Evolutionary conservation across 805 yeast species (phyloP).

Genomic region (Metschnikowia rubicola): DNA sequence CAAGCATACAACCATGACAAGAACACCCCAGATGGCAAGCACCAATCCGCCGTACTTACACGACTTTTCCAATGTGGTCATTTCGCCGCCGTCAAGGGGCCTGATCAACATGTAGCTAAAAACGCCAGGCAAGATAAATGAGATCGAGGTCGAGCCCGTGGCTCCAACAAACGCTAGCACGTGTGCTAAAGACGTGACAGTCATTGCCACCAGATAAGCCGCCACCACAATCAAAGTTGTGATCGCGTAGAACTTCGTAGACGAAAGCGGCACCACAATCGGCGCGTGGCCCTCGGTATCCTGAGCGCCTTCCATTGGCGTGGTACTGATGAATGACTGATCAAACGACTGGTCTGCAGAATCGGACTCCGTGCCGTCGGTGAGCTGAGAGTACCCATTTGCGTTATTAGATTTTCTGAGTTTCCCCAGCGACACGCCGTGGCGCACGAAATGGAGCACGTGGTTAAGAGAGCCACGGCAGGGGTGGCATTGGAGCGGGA

Average conservation of each 20-base stretch:
- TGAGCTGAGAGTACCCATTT: constrained; percentile 25
- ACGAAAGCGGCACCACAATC: constrained; percentile 34
- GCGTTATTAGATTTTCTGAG: constrained; percentile 18
- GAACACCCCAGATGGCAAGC: constrained; percentile 64
- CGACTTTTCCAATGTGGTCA: constrained; percentile 26
- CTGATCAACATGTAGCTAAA: constrained; percentile 75
- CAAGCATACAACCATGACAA: constrained; percentile 67
- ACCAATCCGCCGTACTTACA: constrained; percentile 50
- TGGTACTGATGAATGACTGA: constrained; percentile 40
- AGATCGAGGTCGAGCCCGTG: constrained; percentile 88
- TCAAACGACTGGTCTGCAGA: constrained; percentile 18
- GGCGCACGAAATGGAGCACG: constrained; percentile 47
- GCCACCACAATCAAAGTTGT: constrained; percentile 38
- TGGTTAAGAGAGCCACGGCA: constrained; percentile 72
- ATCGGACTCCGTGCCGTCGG: constrained; percentile 14
- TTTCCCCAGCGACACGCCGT: constrained; percentile 27
- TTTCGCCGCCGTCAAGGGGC: constrained; percentile 29
- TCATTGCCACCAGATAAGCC: constrained; percentile 62
- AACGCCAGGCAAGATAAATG: constrained; percentile 85
- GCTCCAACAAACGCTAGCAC: constrained; percentile 88
- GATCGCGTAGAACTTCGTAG: constrained; percentile 24
- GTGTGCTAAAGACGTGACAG: constrained; percentile 70
- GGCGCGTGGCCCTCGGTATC: constrained; percentile 47
- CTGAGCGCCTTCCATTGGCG: constrained; percentile 46
- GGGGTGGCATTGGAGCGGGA: constrained; percentile 80